phyloP scores from a whole-genome alignment of 345 rosid genomes.

The Brassica cretica region DNA sequence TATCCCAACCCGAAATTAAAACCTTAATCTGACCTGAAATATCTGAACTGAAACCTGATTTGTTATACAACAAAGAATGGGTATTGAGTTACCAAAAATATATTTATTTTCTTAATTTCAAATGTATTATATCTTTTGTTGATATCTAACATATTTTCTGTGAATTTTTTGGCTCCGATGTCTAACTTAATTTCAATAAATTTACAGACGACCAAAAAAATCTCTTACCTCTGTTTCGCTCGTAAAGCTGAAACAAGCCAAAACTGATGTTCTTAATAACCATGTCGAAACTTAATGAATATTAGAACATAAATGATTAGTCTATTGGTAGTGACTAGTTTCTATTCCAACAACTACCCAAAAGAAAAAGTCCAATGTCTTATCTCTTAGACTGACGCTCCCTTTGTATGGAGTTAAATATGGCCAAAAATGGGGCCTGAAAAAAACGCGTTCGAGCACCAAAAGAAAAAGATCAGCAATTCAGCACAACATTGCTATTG shows the following conservation, averaged over 20 bases:
- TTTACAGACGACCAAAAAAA: too few species aligned
- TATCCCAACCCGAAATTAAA: background rate
- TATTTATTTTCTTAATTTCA: too few species aligned
- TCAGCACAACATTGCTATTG: background rate
- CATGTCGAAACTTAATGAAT: background rate
- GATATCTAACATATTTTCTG: too few species aligned
- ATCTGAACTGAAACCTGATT: too few species aligned
- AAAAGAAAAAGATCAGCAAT: background rate
- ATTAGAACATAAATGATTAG: background rate
- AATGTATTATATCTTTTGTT: too few species aligned
- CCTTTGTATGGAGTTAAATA: background rate
- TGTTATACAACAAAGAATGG: too few species aligned
- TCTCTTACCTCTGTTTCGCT: background rate
- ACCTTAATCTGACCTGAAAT: too few species aligned
- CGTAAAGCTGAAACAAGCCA: background rate
- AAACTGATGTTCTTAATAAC: background rate
- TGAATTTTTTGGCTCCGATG: too few species aligned
- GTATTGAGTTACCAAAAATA: too few species aligned
- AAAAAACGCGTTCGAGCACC: background rate
- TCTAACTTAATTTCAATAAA: too few species aligned
- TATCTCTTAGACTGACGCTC: background rate
- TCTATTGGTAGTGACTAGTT: background rate
- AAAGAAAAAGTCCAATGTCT: background rate
- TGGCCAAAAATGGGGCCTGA: background rate
- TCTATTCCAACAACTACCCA: background rate